phyloP scores from a whole-genome alignment of 495 filamentous ascomycete species.

The Lindgomyces ingoldianus region DNA sequence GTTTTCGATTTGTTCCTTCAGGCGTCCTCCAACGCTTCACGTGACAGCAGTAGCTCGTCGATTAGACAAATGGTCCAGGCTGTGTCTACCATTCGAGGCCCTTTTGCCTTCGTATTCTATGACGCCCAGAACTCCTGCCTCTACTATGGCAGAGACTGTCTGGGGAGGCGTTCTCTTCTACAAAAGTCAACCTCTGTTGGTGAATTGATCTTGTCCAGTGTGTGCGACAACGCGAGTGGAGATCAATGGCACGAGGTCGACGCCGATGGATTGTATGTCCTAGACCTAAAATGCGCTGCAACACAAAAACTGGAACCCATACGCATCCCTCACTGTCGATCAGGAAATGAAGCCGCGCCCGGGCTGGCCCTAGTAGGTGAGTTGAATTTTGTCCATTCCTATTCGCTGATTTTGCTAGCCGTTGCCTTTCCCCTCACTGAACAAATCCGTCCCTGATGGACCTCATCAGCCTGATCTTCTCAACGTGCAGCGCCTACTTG shows the following conservation, averaged over 20 bases:
- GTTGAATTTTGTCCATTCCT: not conserved
- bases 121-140: conserved; percentile 61
- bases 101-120: conserved; percentile 90
- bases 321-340: conserved; percentile 22
- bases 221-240: conserved; percentile 59
- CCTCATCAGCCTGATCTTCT: not conserved
- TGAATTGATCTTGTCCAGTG: conserved; percentile 70
- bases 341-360: not conserved
- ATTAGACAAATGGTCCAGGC: conserved; percentile 51
- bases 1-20: conserved; percentile 65
- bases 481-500: conserved; percentile 19
- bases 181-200: conserved; percentile 49
- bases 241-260: conserved; percentile 75
- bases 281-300: conserved; percentile 51
- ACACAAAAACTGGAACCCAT: not conserved
- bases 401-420: conserved; percentile 14
- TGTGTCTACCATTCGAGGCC: conserved; percentile 70
- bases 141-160: conserved; percentile 80
- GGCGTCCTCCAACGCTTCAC: not conserved
- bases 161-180: conserved; percentile 84
- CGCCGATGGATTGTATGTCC: conserved; percentile 72
- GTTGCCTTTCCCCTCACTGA: conserved; percentile 58
- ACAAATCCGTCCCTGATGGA: conserved; percentile 51
- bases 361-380: conserved; percentile 20
- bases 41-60: not conserved